Conservation (phyloP, 148 eudicot genomes). For the Cornus controversa region DNA sequence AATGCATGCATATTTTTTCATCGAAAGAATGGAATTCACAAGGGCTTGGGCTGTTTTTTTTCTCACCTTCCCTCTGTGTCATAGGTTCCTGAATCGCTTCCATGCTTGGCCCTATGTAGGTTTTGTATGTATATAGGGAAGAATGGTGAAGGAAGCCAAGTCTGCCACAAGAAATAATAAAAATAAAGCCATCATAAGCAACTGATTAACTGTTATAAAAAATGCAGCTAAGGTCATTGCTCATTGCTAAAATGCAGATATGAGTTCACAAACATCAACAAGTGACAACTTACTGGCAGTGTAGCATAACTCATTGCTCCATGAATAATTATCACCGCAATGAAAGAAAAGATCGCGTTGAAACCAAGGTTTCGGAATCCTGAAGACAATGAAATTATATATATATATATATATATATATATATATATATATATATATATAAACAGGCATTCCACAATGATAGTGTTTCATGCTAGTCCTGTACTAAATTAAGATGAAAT, state of each 20-base stretch:
- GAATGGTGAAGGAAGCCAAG: constrained; percentile 66
- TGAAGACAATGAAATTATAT: constrained; percentile 10
- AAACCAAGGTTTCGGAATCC: constrained; percentile 54
- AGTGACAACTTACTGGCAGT: constrained; percentile 33
- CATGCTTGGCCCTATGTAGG: constrained; percentile 72
- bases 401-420: too few species aligned
- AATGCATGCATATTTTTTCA: too few species aligned
- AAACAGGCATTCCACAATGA: too few species aligned
- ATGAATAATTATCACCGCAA: constrained; percentile 36
- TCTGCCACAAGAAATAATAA: constrained; percentile 23
- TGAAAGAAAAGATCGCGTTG: constrained; percentile 37
- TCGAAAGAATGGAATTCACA: too few species aligned
- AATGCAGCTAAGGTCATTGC: too few species aligned
- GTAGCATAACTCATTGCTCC: constrained; percentile 52
- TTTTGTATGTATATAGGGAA: constrained; percentile 62
- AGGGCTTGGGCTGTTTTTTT: background rate
- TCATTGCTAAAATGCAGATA: too few species aligned
- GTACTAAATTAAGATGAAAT: too few species aligned
- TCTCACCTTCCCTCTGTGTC: constrained; percentile 77
- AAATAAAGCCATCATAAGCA: too few species aligned
- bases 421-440: too few species aligned
- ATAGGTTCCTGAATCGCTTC: constrained; percentile 63
- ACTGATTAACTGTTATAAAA: too few species aligned
- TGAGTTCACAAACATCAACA: background rate
- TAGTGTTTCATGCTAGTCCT: too few species aligned